Evolutionary conservation across 768 basidiomycete species (phyloP), one percentile per base, ranked within the genome.

Genomic region (Rhizopogon roseolus): DNA sequence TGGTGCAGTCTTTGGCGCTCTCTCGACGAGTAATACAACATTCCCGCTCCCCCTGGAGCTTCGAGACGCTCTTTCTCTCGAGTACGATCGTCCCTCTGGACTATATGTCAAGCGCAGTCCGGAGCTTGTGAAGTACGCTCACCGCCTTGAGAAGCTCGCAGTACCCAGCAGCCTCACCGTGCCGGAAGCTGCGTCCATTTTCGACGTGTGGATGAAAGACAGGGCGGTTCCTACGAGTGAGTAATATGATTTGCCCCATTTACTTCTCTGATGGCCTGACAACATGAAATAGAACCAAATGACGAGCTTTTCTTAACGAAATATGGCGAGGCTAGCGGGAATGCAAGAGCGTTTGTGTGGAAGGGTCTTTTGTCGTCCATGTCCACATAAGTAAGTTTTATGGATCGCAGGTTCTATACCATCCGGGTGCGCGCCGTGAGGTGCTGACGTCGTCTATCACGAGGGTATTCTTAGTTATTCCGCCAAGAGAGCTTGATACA

Each of bases 271-370:
- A 22, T 10, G 13, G 5, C 16, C 41, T 16, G 25, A 41, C 48
- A 7, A 9, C 16, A 13, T 38, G 9, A 37, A 37, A 13, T 57
- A 79, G 77, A 50, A 13, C 63, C 69, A 2, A 77, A 71, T 11
- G 93, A 96, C 62, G 86, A 89, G 65, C 58, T 83, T 13, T 93
- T 94, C 72, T 68, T 94, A 63, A 72, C 83, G 9, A 91, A 90
- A 66, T 93, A 88, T 58, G 80, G 81, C 1, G 87, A 91, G 62
- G 80, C 86, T 6, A 78, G 77, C 51, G 93, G 92, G 41, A 93
- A 93, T 66, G 76, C 91, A 11, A 75, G 86, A 55, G 84, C 87
- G 54, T 91, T 95, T 60, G 86, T 90, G 39, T 81, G 81, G 79
- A 81, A 79, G 48, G 86, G 85, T 2, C 60, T 88, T 48, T 63